These are phyloP conservation scores for Verbascum thapsus DNA, from an alignment of 257 asterid species.

Conservation along the genomic window DNA sequence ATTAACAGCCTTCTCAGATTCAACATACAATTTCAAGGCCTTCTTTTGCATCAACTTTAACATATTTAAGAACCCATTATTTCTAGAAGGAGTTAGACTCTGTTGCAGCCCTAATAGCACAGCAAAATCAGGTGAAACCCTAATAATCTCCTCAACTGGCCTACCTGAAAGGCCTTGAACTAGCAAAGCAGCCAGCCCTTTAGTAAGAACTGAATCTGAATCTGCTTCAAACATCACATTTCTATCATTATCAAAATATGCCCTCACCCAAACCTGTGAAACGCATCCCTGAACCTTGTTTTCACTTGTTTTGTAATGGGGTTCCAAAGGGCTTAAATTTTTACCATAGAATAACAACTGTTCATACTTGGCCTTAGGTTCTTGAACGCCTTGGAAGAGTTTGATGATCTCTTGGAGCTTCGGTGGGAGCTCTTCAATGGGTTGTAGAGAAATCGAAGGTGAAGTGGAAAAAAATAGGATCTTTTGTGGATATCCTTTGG, in stretches of 20 bases:
- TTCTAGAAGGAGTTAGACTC: slow-evolving; percentile 74
- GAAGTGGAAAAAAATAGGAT: slow-evolving; percentile 37
- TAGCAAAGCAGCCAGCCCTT: slow-evolving; percentile 84
- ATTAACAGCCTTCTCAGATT: slow-evolving; percentile 45
- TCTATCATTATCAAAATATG: slow-evolving; percentile 56
- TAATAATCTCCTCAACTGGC: slow-evolving; percentile 65
- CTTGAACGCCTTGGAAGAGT: slow-evolving; percentile 66
- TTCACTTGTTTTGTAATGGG: slow-evolving; percentile 51
- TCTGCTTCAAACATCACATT: slow-evolving; percentile 77
- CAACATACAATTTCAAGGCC: slow-evolving; percentile 64
- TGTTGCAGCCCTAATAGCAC: slow-evolving; percentile 77
- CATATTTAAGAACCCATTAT: slow-evolving; percentile 91
- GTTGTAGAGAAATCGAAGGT: slow-evolving; percentile 52
- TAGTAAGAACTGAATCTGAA: slow-evolving; percentile 78
- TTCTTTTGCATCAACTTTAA: slow-evolving; percentile 76
- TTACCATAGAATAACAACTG: slow-evolving; percentile 71
- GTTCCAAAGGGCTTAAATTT: slow-evolving; percentile 59
- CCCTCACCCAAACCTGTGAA: slow-evolving; percentile 91
- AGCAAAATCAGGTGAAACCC: slow-evolving; percentile 78
- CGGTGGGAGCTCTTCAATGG: slow-evolving; percentile 69
- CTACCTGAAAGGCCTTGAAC: slow-evolving; percentile 81
- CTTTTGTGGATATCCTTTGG: slow-evolving; percentile 48
- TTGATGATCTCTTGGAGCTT: slow-evolving; percentile 76
- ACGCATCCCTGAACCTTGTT: slow-evolving; percentile 79
- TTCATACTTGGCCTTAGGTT: slow-evolving; percentile 72